A percentile compares a stretch with the other conserved stretches of the same genome.
These are phyloP conservation scores for Pseudonitzschia delicatissima DNA, from an alignment of 108 stramenopile genomes.

Conservation along the genomic window DNA sequence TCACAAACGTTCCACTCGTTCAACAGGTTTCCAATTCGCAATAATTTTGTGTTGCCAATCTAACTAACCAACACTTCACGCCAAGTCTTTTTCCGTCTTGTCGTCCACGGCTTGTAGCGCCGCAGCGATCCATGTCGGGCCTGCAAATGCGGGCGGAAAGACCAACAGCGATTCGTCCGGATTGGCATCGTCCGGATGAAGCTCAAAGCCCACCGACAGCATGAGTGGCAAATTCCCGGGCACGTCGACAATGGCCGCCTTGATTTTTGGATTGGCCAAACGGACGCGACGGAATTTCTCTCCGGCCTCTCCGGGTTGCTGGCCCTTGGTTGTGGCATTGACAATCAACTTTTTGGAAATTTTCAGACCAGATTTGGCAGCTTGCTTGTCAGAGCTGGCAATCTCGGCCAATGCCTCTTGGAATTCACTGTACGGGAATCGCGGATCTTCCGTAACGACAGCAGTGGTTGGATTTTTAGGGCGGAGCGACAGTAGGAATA, in stretches of 20 bases:
- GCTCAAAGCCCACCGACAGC: conserved; percentile 59
- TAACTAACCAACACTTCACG: too few species aligned
- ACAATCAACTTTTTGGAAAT: conserved; percentile 60
- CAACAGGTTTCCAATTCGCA: too few species aligned
- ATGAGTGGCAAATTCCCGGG: conserved; percentile 71
- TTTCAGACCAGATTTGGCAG: conserved; percentile 23
- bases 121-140: background rate
- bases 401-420: conserved; percentile 58
- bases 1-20: too few species aligned
- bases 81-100: background rate
- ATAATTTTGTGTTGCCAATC: too few species aligned
- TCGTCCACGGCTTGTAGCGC: background rate
- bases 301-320: conserved; percentile 44
- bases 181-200: conserved; percentile 62
- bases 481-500: conserved; percentile 40
- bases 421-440: conserved; percentile 36
- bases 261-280: conserved; percentile 76
- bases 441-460: conserved; percentile 8
- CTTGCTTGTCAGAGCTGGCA: conserved; percentile 31
- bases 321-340: conserved; percentile 84
- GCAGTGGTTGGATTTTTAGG: conserved; percentile 34
- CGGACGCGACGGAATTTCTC: conserved; percentile 76
- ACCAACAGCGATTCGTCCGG: conserved; percentile 60
- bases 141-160: conserved; percentile 39
- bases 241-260: conserved; percentile 64